Percentiles rank a stretch among this genome's conserved stretches.
phyloP scores from a whole-genome alignment of 345 rosid species.

The Gynandropsis gynandra region DNA sequence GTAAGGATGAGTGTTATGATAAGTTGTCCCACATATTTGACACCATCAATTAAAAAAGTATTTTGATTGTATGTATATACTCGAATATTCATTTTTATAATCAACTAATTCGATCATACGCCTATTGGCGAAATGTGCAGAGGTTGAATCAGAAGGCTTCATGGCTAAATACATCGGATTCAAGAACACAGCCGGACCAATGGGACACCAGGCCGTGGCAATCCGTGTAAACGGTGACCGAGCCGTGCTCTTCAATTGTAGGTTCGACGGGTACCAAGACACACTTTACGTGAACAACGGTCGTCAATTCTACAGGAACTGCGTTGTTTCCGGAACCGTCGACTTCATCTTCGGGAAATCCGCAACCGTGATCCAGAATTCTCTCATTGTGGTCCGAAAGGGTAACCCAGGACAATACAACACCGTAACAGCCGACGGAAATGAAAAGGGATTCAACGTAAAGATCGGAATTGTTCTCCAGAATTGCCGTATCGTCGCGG shows the following conservation, averaged over 20 bases:
- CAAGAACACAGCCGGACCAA: conserved; percentile 62
- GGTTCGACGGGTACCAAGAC: conserved; percentile 65
- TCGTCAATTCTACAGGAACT: conserved; percentile 62
- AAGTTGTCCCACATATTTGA: no score
- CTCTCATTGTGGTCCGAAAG: conserved; percentile 42
- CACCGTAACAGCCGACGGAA: conserved; percentile 60
- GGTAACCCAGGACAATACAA: conserved; percentile 36
- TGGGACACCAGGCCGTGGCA: conserved; percentile 67
- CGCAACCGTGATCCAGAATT: conserved; percentile 53
- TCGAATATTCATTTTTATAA: no score
- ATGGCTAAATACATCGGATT: conserved; percentile 51
- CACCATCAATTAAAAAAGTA: no score
- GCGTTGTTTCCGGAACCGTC: conserved; percentile 59
- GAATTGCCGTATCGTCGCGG: conserved; percentile 66
- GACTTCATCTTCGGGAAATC: conserved; percentile 81
- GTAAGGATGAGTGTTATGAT: no score
- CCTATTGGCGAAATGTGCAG: conserved; percentile 29
- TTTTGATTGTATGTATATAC: no score
- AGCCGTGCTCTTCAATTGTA: conserved; percentile 48
- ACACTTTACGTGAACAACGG: conserved; percentile 48
- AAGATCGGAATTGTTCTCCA: conserved; percentile 53
- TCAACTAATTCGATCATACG: no score
- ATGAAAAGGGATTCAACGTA: conserved; percentile 17
- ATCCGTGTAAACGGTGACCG: conserved; percentile 47
- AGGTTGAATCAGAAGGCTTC: conserved; percentile 52